Evolutionary conservation across 2,329 filamentous ascomycete species (phyloP).

Genomic region (Berkeleyomyces rouxiae): DNA sequence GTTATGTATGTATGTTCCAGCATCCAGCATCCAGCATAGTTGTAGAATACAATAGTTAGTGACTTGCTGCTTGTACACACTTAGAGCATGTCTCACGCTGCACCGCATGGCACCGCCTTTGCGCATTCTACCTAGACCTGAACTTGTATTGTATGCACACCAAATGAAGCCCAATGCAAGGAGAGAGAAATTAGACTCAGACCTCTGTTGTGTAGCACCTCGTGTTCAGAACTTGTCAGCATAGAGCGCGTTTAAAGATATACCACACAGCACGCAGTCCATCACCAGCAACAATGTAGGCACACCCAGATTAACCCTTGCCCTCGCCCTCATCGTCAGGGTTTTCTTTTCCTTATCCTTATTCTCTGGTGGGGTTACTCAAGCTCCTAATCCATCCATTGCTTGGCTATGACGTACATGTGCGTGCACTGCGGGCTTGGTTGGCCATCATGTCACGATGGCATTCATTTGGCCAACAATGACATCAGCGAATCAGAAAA

Average conservation of each 20-base stretch:
- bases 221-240: no score
- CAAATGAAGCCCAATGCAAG: no score
- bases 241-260: no score
- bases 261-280: no score
- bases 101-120: background rate
- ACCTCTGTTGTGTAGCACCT: no score
- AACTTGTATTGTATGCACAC: no score
- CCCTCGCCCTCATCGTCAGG: background rate
- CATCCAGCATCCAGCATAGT: no score
- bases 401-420: background rate
- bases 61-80: background rate
- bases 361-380: background rate
- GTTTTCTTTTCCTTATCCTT: background rate
- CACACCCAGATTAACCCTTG: background rate
- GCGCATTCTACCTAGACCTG: background rate
- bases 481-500: background rate
- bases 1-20: no score
- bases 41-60: no score
- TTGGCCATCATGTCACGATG: background rate
- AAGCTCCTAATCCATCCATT: background rate
- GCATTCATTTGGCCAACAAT: background rate
- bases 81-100: background rate
- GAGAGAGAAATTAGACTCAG: no score
- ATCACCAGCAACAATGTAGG: no score
- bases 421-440: background rate